Percentiles rank a stretch among this genome's conserved stretches.
Conservation (phyloP, 2,329 filamentous ascomycete genomes). For the Xylaria sp. region DNA sequence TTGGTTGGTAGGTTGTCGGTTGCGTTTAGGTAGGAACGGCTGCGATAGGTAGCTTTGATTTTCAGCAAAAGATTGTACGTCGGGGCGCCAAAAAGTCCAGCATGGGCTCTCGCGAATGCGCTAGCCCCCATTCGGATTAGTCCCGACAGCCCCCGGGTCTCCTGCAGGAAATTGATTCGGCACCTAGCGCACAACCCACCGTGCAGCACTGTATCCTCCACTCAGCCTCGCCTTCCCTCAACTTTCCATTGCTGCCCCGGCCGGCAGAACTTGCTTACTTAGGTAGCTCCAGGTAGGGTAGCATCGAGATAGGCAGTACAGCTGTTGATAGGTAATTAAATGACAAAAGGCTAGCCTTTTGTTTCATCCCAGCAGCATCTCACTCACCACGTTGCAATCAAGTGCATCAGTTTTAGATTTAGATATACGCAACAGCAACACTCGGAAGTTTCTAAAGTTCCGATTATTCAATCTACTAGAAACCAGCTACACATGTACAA, state of each 20-base stretch:
- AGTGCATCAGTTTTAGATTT: no score
- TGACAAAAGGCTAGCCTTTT: no score
- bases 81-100: conserved; percentile 36
- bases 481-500: no score
- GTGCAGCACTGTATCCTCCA: conserved; percentile 3
- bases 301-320: no score
- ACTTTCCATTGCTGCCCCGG: conserved; percentile 13
- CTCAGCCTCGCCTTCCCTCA: conserved; percentile 31
- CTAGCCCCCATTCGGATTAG: conserved; percentile 26
- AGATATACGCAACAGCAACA: no score
- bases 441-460: no score
- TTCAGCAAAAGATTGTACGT: conserved; percentile 37
- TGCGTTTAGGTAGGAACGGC: conserved; percentile 38
- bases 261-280: conserved; percentile 3
- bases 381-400: no score
- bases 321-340: no score
- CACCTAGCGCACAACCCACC: background rate
- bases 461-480: no score
- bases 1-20: conserved; percentile 25
- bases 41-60: conserved; percentile 39
- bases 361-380: no score
- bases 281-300: background rate
- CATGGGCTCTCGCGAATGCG: conserved; percentile 8
- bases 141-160: conserved; percentile 24
- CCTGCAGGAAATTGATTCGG: conserved; percentile 37